Evolutionary conservation across 805 yeast species (phyloP).

Genomic region (Teunomyces cretensis): DNA sequence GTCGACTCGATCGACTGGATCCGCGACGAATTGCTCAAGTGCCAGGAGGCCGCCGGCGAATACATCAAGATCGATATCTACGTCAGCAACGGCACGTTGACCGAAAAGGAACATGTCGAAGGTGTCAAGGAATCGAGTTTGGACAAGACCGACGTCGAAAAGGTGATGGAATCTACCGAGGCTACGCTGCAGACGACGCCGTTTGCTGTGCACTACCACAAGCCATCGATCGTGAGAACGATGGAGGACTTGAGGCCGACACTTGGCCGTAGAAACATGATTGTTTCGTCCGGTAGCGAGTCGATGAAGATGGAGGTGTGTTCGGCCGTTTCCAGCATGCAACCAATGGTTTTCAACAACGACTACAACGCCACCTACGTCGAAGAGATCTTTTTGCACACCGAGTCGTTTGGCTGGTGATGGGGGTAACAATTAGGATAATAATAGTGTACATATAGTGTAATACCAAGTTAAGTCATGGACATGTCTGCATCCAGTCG

Average conservation of each 20-base stretch:
- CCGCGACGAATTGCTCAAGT: conserved; percentile 29
- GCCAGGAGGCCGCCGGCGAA: conserved; percentile 25
- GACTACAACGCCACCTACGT: conserved; percentile 23
- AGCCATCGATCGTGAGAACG: conserved; percentile 20
- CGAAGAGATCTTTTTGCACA: conserved; percentile 49
- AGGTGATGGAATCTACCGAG: background rate
- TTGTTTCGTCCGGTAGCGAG: conserved; percentile 49
- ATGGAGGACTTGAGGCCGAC: conserved; percentile 14
- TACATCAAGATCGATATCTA: conserved; percentile 26
- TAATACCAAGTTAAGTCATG: too few relatives aligned
- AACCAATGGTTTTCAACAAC: conserved; percentile 28
- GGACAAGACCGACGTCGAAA: background rate
- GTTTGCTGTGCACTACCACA: conserved; percentile 17
- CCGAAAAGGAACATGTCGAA: background rate
- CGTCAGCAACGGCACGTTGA: conserved; percentile 11
- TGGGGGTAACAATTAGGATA: too few relatives aligned
- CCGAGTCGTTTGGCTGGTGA: conserved; percentile 52
- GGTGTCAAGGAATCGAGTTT: background rate
- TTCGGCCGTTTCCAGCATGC: conserved; percentile 40
- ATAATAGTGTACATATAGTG: background rate
- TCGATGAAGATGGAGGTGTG: conserved; percentile 40
- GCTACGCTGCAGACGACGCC: background rate
- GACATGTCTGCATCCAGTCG: background rate
- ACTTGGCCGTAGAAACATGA: conserved; percentile 33
- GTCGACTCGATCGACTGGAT: conserved; percentile 41